Evolutionary conservation across 2,329 filamentous ascomycete genomes (phyloP).

Genomic region (Cercospora zeina): DNA sequence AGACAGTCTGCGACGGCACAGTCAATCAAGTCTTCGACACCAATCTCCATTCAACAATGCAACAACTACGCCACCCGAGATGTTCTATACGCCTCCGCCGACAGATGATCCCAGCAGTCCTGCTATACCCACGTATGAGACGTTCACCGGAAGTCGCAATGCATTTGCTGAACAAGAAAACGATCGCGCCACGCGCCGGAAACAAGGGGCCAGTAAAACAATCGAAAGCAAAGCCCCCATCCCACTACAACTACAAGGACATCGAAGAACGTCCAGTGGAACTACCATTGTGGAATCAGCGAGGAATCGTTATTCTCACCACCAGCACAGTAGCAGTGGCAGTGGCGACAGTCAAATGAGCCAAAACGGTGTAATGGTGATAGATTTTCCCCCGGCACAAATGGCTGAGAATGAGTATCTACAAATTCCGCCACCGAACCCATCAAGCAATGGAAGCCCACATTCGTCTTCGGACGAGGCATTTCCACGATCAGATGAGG

Average conservation of each 20-base stretch:
- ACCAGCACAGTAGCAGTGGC: constrained; percentile 27
- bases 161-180: constrained; percentile 12
- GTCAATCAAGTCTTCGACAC: constrained; percentile 67
- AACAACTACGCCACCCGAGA: constrained; percentile 32
- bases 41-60: constrained; percentile 78
- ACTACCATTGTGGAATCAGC: constrained; percentile 33
- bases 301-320: constrained; percentile 33
- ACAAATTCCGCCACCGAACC: constrained; percentile 22
- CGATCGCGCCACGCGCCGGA: constrained; percentile 9
- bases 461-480: constrained; percentile 27
- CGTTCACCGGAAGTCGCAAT: constrained; percentile 8
- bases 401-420: constrained; percentile 27
- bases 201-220: constrained; percentile 27
- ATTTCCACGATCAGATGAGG: constrained; percentile 2
- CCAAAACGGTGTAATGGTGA: neutral
- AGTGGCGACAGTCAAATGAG: constrained; percentile 17
- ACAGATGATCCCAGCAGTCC: constrained; percentile 4
- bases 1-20: constrained; percentile 75
- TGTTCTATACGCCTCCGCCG: constrained; percentile 32
- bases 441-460: constrained; percentile 24
- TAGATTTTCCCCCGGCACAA: constrained; percentile 15
- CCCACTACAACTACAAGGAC: constrained; percentile 17
- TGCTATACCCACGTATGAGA: neutral
- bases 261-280: constrained; percentile 34
- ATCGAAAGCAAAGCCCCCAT: constrained; percentile 25